Evolutionary conservation across 2,329 filamentous ascomycete species (phyloP).

Genomic region (Pyrenochaeta sp.): DNA sequence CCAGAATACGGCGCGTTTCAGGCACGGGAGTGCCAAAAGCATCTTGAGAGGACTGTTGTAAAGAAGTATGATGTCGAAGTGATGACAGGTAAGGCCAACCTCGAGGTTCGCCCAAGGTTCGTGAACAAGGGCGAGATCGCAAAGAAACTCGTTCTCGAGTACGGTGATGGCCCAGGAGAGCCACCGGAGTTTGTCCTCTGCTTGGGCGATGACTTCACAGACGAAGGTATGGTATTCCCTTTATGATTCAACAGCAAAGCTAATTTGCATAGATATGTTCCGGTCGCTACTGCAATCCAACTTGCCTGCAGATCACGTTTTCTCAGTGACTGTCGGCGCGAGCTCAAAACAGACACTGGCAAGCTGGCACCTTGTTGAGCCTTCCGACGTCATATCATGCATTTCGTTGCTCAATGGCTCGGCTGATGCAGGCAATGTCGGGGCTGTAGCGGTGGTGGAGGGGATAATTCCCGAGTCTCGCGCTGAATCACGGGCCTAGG

Average conservation of each 20-base stretch:
- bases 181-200: constrained; percentile 88
- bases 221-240: constrained; percentile 74
- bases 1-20: constrained; percentile 84
- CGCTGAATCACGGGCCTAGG: constrained; percentile 29
- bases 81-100: constrained; percentile 95
- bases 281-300: constrained; percentile 72
- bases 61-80: constrained; percentile 92
- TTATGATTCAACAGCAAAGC: not conserved
- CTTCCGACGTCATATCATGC: constrained; percentile 81
- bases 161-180: constrained; percentile 65
- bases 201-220: constrained; percentile 93
- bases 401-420: constrained; percentile 63
- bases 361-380: constrained; percentile 88
- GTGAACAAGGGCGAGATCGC: constrained; percentile 98
- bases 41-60: constrained; percentile 78
- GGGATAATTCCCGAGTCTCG: constrained; percentile 48
- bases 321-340: constrained; percentile 89
- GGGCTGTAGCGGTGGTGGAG: constrained; percentile 52
- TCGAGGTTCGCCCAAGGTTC: constrained; percentile 95
- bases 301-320: constrained; percentile 73
- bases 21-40: constrained; percentile 80
- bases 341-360: constrained; percentile 92
- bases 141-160: constrained; percentile 79
- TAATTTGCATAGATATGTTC: constrained; percentile 72
- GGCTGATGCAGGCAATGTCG: constrained; percentile 52